Conservation (phyloP, 495 filamentous ascomycete species). For the Penicillium bovifimosum region DNA sequence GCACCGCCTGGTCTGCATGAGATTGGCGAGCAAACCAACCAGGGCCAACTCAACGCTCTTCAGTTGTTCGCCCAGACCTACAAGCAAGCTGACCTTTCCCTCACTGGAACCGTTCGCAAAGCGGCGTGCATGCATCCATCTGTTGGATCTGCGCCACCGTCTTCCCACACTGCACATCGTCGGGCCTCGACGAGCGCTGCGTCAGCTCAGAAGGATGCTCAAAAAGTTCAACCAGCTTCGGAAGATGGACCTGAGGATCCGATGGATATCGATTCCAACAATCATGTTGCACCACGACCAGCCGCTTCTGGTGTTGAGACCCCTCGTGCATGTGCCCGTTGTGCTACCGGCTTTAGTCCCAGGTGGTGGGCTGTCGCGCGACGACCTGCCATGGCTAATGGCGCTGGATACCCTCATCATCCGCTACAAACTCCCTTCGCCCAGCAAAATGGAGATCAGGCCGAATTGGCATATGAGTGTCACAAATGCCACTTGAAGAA, state of each 20-base stretch:
- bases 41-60: slow-evolving; percentile 60
- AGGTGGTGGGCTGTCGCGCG: slow-evolving; percentile 40
- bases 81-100: slow-evolving; percentile 86
- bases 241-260: slow-evolving; percentile 28
- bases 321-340: slow-evolving; percentile 35
- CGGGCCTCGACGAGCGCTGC: slow-evolving; percentile 37
- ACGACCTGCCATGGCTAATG: slow-evolving; percentile 28
- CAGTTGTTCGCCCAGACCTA: slow-evolving; percentile 81
- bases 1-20: slow-evolving; percentile 66
- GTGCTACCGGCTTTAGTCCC: slow-evolving; percentile 37
- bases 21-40: slow-evolving; percentile 65
- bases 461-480: slow-evolving; percentile 35
- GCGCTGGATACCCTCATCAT: slow-evolving; percentile 23
- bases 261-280: slow-evolving; percentile 35
- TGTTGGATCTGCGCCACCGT: slow-evolving; percentile 30
- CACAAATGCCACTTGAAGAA: slow-evolving; percentile 51
- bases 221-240: slow-evolving; percentile 22
- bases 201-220: slow-evolving; percentile 23
- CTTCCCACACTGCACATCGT: slow-evolving; percentile 24
- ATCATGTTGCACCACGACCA: slow-evolving; percentile 18
- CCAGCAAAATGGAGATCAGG: slow-evolving; percentile 30
- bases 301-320: slow-evolving; percentile 11
- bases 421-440: slow-evolving; percentile 21
- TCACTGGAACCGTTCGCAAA: slow-evolving; percentile 89
- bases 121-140: slow-evolving; percentile 61